Conservation (phyloP, 2,329 filamentous ascomycete species). For the Cladosporium phlei region DNA sequence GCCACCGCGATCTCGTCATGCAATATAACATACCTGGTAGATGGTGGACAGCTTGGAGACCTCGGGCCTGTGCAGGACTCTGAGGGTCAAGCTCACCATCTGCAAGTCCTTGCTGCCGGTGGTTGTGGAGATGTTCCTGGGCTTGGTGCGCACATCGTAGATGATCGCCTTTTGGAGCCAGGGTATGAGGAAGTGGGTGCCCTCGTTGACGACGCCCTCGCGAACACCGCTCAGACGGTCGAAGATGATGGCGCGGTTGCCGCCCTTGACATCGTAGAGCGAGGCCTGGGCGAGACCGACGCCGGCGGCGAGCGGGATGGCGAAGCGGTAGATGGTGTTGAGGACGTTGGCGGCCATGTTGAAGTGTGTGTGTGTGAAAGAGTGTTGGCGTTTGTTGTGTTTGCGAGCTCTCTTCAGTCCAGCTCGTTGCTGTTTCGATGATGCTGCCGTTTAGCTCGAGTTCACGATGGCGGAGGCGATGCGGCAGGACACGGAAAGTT, state of each 20-base stretch:
- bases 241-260: slow-evolving; percentile 94
- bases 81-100: slow-evolving; percentile 97
- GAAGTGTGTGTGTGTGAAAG: not conserved
- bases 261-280: slow-evolving; percentile 95
- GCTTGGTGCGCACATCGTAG: slow-evolving; percentile 96
- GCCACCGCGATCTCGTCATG: not conserved
- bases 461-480: not conserved
- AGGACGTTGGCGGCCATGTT: slow-evolving; percentile 47
- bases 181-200: slow-evolving; percentile 91
- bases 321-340: slow-evolving; percentile 60
- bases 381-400: not conserved
- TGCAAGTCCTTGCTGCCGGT: slow-evolving; percentile 98
- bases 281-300: slow-evolving; percentile 67
- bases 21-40: slow-evolving; percentile 70
- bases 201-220: slow-evolving; percentile 87
- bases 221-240: slow-evolving; percentile 89
- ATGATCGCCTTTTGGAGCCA: slow-evolving; percentile 94
- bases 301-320: slow-evolving; percentile 68
- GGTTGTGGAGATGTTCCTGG: slow-evolving; percentile 93
- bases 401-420: not conserved
- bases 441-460: slow-evolving; percentile 12
- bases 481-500: not conserved
- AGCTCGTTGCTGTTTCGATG: slow-evolving; percentile 11
- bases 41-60: slow-evolving; percentile 92
- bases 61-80: slow-evolving; percentile 90